These are phyloP conservation scores for Fomitopsis pulvina DNA, from an alignment of 768 basidiomycete genomes.

Conservation along the genomic window DNA sequence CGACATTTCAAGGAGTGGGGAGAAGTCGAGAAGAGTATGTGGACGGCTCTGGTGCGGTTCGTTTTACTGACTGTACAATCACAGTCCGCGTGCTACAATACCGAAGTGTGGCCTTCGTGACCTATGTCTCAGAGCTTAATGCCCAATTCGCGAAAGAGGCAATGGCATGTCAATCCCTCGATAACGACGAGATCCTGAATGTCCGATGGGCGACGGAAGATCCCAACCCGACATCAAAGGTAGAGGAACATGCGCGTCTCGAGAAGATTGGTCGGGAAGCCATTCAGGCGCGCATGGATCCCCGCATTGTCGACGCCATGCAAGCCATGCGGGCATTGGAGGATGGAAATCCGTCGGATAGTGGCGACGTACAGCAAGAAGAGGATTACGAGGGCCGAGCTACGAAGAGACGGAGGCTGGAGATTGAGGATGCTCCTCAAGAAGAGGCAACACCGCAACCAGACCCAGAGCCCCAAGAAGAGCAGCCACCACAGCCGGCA, in stretches of 20 bases:
- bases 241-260: conserved; percentile 75
- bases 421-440: conserved; percentile 20
- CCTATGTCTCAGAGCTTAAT: conserved; percentile 77
- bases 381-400: conserved; percentile 26
- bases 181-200: conserved; percentile 96
- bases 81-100: conserved; percentile 87
- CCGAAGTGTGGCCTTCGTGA: conserved; percentile 95
- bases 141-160: conserved; percentile 98
- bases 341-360: conserved; percentile 51
- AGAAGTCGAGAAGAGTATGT: conserved; percentile 83
- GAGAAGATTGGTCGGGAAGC: conserved; percentile 84
- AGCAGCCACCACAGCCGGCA: conserved; percentile 30
- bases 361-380: conserved; percentile 30
- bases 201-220: conserved; percentile 99
- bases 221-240: conserved; percentile 89
- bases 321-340: conserved; percentile 82
- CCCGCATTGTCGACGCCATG: conserved; percentile 85
- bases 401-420: conserved; percentile 31
- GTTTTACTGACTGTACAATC: conserved; percentile 15
- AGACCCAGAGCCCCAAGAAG: conserved; percentile 16
- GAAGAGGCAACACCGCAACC: conserved; percentile 6
- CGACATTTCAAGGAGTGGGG: conserved; percentile 98
- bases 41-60: neutral
- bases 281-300: conserved; percentile 80
- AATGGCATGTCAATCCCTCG: conserved; percentile 97